These are phyloP conservation scores for Handroanthus guayacan DNA, from an alignment of 257 asterid genomes.

Conservation along the genomic window DNA sequence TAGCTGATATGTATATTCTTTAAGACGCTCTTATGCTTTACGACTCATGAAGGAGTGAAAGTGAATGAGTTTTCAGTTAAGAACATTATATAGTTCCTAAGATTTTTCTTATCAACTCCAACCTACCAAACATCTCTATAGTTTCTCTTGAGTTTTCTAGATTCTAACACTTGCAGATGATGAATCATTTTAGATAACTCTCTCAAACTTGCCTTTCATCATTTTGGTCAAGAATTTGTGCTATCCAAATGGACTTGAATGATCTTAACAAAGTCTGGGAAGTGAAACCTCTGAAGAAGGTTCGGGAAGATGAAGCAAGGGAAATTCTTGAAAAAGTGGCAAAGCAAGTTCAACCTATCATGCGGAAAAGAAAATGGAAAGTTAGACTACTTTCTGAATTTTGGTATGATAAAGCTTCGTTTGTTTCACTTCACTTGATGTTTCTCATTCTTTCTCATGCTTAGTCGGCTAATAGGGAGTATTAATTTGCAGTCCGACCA, in stretches of 20 bases:
- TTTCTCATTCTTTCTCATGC: neutral
- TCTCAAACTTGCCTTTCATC: slow-evolving; percentile 16
- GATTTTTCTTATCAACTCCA: neutral
- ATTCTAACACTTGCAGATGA: neutral
- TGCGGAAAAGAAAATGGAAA: slow-evolving; percentile 82
- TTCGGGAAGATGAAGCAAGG: slow-evolving; percentile 73
- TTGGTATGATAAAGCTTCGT: slow-evolving; percentile 52
- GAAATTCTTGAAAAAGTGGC: slow-evolving; percentile 83
- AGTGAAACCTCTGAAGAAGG: slow-evolving; percentile 66
- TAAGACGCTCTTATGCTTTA: neutral
- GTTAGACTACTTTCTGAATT: slow-evolving; percentile 80
- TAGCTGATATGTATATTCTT: neutral
- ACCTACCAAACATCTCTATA: neutral
- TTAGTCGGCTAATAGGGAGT: slow-evolving; percentile 25
- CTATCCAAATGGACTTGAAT: slow-evolving; percentile 63
- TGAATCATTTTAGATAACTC: neutral
- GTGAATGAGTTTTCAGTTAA: slow-evolving; percentile 7
- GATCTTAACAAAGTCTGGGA: slow-evolving; percentile 95
- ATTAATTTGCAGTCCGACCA: slow-evolving; percentile 63
- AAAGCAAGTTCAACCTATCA: slow-evolving; percentile 88
- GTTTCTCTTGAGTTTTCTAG: neutral
- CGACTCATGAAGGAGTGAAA: neutral
- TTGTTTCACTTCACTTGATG: neutral
- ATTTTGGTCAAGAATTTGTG: slow-evolving; percentile 34
- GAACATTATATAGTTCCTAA: neutral